These are phyloP conservation scores for Candida sp. DNA, from an alignment of 1,139 yeast species.

Conservation along the genomic window DNA sequence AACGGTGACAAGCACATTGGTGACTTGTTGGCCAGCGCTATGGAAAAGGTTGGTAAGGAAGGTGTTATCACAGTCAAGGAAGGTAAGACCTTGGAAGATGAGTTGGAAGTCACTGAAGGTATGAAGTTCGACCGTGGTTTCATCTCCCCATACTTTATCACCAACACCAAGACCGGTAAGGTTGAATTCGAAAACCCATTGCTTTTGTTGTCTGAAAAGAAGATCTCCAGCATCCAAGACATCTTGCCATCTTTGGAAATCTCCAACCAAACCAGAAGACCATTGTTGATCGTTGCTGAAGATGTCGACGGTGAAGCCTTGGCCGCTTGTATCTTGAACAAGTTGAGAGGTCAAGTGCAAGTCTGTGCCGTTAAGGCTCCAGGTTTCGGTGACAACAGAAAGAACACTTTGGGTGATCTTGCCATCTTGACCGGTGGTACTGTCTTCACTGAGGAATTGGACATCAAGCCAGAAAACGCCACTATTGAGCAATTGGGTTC, in stretches of 20 bases:
- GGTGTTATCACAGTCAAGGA: conserved; percentile 98
- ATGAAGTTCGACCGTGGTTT: conserved; percentile 99
- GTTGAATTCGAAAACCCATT: conserved; percentile 98
- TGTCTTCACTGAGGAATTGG: conserved; percentile 98
- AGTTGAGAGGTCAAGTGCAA: conserved; percentile 98
- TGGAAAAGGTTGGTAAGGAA: conserved; percentile 99
- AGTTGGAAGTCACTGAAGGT: conserved; percentile 98
- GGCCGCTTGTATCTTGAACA: conserved; percentile 98
- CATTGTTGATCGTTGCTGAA: conserved; percentile 93
- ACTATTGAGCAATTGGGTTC: conserved; percentile 92
- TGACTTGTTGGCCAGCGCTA: conserved; percentile 90
- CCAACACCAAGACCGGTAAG: conserved; percentile 96
- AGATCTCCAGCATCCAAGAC: conserved; percentile 92
- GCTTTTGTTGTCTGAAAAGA: conserved; percentile 90
- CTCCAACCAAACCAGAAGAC: conserved; percentile 95
- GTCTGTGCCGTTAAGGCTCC: conserved; percentile 99
- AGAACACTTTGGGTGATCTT: conserved; percentile 96
- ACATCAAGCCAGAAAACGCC: conserved; percentile 96
- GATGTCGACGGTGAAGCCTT: conserved; percentile 99
- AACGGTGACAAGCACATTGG: conserved; percentile 98
- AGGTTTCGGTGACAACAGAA: conserved; percentile 99
- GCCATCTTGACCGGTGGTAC: conserved; percentile 98
- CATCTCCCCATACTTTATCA: conserved; percentile 98
- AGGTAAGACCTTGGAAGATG: conserved; percentile 97
- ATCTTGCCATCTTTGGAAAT: conserved; percentile 93